phyloP scores from a whole-genome alignment of 768 basidiomycete species.

The Kwoniella sp. region DNA sequence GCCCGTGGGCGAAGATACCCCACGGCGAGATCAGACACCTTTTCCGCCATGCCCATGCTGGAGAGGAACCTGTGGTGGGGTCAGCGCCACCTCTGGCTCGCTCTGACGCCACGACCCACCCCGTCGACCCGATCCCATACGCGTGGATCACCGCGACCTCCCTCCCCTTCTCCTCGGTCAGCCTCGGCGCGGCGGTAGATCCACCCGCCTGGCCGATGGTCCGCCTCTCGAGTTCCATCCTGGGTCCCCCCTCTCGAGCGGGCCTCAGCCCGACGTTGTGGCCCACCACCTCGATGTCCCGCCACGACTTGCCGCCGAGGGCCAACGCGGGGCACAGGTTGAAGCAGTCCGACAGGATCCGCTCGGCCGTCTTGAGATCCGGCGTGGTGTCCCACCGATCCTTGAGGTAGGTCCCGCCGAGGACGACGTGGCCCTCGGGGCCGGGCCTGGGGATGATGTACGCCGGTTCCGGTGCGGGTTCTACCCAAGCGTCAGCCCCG shows the following conservation, averaged over 20 bases:
- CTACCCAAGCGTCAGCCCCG: too few relatives aligned
- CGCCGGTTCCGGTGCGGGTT: conserved; percentile 43
- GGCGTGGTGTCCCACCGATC: conserved; percentile 57
- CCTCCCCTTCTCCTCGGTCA: conserved; percentile 22
- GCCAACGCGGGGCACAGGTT: conserved; percentile 52
- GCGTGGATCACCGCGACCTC: conserved; percentile 55
- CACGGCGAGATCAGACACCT: conserved; percentile 24
- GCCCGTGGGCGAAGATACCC: background rate
- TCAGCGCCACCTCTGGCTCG: background rate
- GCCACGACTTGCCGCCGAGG: conserved; percentile 43
- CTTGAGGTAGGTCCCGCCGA: conserved; percentile 60
- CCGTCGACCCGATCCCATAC: conserved; percentile 56
- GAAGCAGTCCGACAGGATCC: conserved; percentile 53
- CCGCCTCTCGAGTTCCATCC: conserved; percentile 57
- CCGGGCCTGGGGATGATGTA: conserved; percentile 65
- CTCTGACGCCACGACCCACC: conserved; percentile 16
- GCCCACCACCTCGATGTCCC: conserved; percentile 54
- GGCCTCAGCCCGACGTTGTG: conserved; percentile 64
- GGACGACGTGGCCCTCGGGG: conserved; percentile 52
- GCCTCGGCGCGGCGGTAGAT: conserved; percentile 13
- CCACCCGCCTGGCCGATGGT: conserved; percentile 20
- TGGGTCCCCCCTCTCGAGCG: conserved; percentile 57
- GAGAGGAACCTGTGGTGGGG: conserved; percentile 24
- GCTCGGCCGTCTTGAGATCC: conserved; percentile 51
- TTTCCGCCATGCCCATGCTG: conserved; percentile 40